Conservation (phyloP, 257 asterid genomes). For the Solanum lignicaule region DNA sequence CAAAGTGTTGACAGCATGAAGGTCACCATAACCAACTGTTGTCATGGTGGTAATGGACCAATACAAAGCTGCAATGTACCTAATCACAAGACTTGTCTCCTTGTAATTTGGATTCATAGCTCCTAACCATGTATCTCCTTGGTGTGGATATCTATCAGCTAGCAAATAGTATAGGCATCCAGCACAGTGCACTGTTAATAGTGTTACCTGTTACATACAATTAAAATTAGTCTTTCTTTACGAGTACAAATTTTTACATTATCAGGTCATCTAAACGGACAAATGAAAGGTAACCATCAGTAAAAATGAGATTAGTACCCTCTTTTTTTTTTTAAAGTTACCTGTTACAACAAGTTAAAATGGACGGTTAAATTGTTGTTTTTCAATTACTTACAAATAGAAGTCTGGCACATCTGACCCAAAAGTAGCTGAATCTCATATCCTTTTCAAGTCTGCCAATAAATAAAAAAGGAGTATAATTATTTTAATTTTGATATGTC, state of each 20-base stretch:
- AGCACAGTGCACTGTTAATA: conserved; percentile 71
- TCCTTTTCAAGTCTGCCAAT: conserved; percentile 83
- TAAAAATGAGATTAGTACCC: not conserved
- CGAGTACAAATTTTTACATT: not conserved
- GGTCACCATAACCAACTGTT: conserved; percentile 91
- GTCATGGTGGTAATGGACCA: conserved; percentile 95
- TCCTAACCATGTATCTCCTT: conserved; percentile 75
- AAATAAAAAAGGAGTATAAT: not conserved
- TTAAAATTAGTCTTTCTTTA: not conserved
- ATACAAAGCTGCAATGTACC: conserved; percentile 66
- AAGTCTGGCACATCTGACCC: conserved; percentile 91
- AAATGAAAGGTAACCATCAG: not conserved
- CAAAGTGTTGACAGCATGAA: conserved; percentile 67
- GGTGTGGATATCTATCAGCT: conserved; percentile 59
- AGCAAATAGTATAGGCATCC: conserved; percentile 71
- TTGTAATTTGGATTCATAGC: conserved; percentile 48
- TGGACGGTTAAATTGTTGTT: not conserved
- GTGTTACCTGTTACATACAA: conserved; percentile 40
- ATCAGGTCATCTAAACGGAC: not conserved
- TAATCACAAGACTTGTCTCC: conserved; percentile 38
- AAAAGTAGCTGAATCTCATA: conserved; percentile 82
- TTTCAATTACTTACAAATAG: conserved; percentile 49
- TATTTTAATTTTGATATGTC: too few species aligned
- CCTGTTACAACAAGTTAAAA: not conserved
- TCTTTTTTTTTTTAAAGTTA: too few species aligned